These are phyloP conservation scores for Clonostachys rhizophaga DNA, from an alignment of 2,329 filamentous ascomycete genomes.

Conservation along the genomic window DNA sequence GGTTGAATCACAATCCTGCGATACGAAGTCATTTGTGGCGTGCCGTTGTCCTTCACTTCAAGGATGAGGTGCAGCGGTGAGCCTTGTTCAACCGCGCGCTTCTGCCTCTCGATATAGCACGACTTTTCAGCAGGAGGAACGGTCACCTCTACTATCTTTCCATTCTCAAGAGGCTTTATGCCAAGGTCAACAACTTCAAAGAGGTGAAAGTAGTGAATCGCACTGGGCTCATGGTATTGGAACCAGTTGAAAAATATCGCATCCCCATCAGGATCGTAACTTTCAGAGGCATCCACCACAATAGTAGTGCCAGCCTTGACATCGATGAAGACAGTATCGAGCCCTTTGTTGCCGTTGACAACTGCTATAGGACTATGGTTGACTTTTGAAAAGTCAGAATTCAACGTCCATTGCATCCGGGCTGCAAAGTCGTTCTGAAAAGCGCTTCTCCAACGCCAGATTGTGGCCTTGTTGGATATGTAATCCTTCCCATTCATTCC, in stretches of 20 bases:
- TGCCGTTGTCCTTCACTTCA: neutral
- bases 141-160: neutral
- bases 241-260: slow-evolving; percentile 41
- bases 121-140: neutral
- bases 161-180: neutral
- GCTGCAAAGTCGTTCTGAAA: slow-evolving; percentile 36
- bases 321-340: slow-evolving; percentile 25
- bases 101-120: neutral
- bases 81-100: neutral
- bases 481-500: slow-evolving; percentile 8
- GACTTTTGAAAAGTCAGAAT: slow-evolving; percentile 15
- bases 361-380: slow-evolving; percentile 42
- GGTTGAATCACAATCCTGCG: too few relatives aligned
- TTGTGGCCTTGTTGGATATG: slow-evolving; percentile 22
- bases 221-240: slow-evolving; percentile 33
- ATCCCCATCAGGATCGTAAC: slow-evolving; percentile 37
- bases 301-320: slow-evolving; percentile 31
- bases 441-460: slow-evolving; percentile 34
- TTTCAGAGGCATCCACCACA: slow-evolving; percentile 35
- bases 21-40: too few relatives aligned
- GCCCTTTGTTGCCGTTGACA: slow-evolving; percentile 25
- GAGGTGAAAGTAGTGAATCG: neutral
- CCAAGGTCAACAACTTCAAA: neutral
- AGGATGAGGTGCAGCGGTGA: neutral
- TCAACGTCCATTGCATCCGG: slow-evolving; percentile 30